A percentile compares a stretch with the other conserved stretches of the same genome.
These are phyloP conservation scores for Debaryomyces sp. DNA, from an alignment of 1,139 yeast genomes.

Conservation along the genomic window DNA sequence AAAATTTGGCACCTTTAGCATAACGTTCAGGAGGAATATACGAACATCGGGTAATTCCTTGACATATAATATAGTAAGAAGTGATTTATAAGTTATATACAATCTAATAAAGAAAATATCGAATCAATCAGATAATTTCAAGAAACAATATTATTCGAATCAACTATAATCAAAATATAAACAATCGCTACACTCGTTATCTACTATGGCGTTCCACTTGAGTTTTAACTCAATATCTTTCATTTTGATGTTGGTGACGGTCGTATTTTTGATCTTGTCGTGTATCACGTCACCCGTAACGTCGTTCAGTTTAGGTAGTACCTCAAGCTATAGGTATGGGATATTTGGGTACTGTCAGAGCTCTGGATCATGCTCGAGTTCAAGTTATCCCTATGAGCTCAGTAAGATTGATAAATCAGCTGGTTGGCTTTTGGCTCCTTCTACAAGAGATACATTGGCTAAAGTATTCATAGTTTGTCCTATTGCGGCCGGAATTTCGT, in stretches of 20 bases:
- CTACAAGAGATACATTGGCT: conserved; percentile 66
- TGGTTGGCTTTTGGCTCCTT: conserved; percentile 27
- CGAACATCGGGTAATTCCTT: neutral
- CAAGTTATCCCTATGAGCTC: conserved; percentile 37
- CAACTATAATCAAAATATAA: neutral
- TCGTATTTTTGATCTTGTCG: conserved; percentile 54
- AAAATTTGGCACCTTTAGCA: conserved; percentile 2
- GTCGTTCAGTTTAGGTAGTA: conserved; percentile 39
- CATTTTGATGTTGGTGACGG: conserved; percentile 38
- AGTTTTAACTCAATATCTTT: conserved; percentile 36
- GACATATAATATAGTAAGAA: neutral
- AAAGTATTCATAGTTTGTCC: conserved; percentile 78
- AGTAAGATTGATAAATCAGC: conserved; percentile 21
- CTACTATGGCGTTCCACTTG: conserved; percentile 19
- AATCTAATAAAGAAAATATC: neutral
- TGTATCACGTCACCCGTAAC: conserved; percentile 52
- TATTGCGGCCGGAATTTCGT: conserved; percentile 75
- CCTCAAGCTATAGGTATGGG: conserved; percentile 66
- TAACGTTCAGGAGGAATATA: neutral
- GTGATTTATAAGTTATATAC: neutral
- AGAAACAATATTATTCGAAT: neutral
- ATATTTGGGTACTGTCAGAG: conserved; percentile 78
- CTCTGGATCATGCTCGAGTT: conserved; percentile 48
- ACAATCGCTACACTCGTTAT: conserved; percentile 3
- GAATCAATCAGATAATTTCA: neutral